Conservation (phyloP, 2,329 filamentous ascomycete species). For the Colletotrichum tofieldiae region DNA sequence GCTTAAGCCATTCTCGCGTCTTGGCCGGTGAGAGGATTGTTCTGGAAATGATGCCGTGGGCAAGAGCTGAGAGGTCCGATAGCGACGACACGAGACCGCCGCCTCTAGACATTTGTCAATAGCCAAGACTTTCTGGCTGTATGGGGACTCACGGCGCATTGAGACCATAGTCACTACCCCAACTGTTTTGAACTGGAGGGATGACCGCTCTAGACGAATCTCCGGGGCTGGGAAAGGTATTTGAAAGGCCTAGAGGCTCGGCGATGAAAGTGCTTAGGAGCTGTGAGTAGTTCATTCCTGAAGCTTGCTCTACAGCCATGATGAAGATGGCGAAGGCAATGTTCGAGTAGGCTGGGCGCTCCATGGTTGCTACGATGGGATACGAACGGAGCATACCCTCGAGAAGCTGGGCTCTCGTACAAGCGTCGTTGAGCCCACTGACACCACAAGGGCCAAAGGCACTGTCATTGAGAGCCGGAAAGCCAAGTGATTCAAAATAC, state of each 20-base stretch:
- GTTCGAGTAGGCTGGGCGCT: conserved; percentile 59
- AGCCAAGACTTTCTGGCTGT: not conserved
- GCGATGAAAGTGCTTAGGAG: conserved; percentile 46
- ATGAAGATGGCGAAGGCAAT: conserved; percentile 56
- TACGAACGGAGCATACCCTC: conserved; percentile 50
- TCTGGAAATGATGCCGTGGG: conserved; percentile 49
- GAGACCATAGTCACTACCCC: conserved; percentile 53
- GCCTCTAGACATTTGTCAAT: conserved; percentile 45
- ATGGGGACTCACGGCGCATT: conserved; percentile 49
- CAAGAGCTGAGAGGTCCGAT: conserved; percentile 51
- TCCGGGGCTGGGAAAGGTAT: conserved; percentile 51
- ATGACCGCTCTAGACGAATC: conserved; percentile 51
- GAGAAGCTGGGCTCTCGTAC: conserved; percentile 54
- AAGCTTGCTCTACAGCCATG: conserved; percentile 52
- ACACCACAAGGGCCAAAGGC: conserved; percentile 59
- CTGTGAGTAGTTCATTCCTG: conserved; percentile 49
- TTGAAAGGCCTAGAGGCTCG: conserved; percentile 38
- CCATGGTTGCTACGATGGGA: conserved; percentile 50
- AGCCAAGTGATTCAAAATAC: conserved; percentile 53
- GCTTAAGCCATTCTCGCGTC: conserved; percentile 55
- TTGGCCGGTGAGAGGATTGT: conserved; percentile 46
- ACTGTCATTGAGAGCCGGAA: conserved; percentile 53
- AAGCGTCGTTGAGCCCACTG: conserved; percentile 52
- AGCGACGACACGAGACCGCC: conserved; percentile 55
- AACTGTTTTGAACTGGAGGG: conserved; percentile 51